phyloP scores from a whole-genome alignment of 345 rosid genomes.

The Melastoma malabathricum region DNA sequence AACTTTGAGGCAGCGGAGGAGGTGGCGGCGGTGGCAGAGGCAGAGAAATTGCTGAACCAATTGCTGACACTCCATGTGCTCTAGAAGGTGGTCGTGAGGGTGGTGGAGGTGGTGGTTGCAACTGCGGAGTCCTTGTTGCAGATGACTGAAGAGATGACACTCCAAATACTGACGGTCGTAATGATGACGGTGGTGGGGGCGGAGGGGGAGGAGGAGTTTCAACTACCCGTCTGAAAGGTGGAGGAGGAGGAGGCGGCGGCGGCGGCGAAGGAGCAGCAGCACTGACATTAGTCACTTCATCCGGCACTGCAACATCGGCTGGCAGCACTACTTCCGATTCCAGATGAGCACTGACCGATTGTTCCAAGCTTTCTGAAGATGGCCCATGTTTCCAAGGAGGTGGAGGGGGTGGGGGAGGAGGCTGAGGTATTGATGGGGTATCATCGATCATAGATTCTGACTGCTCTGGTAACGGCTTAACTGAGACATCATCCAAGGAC shows the following conservation, averaged over 20 bases:
- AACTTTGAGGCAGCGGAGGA: conserved; percentile 4
- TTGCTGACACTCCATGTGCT: no score
- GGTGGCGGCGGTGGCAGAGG: conserved; percentile 14
- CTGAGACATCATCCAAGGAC: no score
- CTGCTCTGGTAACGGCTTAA: no score
- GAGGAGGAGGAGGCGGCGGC: conserved; percentile 8
- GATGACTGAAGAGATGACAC: conserved; percentile 5
- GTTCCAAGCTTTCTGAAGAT: not conserved
- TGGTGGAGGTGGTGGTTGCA: no score
- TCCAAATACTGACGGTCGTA: conserved; percentile 2
- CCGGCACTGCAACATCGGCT: not conserved
- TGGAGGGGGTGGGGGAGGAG: conserved; percentile 5
- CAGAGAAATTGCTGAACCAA: not conserved
- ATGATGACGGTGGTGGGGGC: conserved; percentile 7
- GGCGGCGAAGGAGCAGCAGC: conserved; percentile 29
- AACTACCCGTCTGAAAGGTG: conserved; percentile 1
- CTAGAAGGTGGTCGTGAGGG: no score
- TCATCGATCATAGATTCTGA: no score
- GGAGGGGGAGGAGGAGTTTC: conserved; percentile 13
- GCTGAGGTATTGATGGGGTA: not conserved
- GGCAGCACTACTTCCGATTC: no score
- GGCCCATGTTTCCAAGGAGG: conserved; percentile 4
- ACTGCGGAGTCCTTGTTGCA: conserved; percentile 1
- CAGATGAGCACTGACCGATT: conserved; percentile 1
- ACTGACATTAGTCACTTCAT: not conserved